Evolutionary conservation across 2,329 filamentous ascomycete genomes (phyloP).

Genomic region (Mollisia scopiformis): DNA sequence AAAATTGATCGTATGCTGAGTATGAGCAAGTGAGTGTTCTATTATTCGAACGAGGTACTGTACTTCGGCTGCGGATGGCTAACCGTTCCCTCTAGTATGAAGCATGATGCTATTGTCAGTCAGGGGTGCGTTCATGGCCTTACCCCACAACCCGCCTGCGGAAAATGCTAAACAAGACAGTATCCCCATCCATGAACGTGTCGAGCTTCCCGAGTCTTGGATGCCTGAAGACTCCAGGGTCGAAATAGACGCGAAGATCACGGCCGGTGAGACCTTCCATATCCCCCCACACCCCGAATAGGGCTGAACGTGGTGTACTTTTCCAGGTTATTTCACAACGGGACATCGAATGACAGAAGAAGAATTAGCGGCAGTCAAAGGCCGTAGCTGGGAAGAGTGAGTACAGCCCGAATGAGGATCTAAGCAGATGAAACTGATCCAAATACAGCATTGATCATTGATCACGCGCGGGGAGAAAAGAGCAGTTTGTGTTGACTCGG

Average conservation of each 20-base stretch:
- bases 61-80: not conserved
- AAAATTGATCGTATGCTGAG: slow-evolving; percentile 99
- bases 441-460: slow-evolving; percentile 37
- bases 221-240: slow-evolving; percentile 94
- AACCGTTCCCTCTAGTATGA: slow-evolving; percentile 69
- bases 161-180: slow-evolving; percentile 40
- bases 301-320: slow-evolving; percentile 34
- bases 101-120: slow-evolving; percentile 85
- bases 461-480: slow-evolving; percentile 27
- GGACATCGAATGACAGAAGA: slow-evolving; percentile 88
- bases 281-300: slow-evolving; percentile 23
- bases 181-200: slow-evolving; percentile 84
- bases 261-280: slow-evolving; percentile 64
- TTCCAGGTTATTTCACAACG: slow-evolving; percentile 76
- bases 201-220: slow-evolving; percentile 90
- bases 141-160: not conserved
- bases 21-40: slow-evolving; percentile 74
- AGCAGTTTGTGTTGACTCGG: slow-evolving; percentile 9
- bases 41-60: not conserved
- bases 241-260: slow-evolving; percentile 99
- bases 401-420: slow-evolving; percentile 34
- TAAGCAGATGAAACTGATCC: slow-evolving; percentile 28
- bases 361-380: slow-evolving; percentile 83
- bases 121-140: slow-evolving; percentile 60
- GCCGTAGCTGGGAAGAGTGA: slow-evolving; percentile 87